A percentile compares a stretch with the other conserved stretches of the same genome.
Conservation (phyloP, 2,329 filamentous ascomycete species). For the Colletotrichum eleusines region DNA sequence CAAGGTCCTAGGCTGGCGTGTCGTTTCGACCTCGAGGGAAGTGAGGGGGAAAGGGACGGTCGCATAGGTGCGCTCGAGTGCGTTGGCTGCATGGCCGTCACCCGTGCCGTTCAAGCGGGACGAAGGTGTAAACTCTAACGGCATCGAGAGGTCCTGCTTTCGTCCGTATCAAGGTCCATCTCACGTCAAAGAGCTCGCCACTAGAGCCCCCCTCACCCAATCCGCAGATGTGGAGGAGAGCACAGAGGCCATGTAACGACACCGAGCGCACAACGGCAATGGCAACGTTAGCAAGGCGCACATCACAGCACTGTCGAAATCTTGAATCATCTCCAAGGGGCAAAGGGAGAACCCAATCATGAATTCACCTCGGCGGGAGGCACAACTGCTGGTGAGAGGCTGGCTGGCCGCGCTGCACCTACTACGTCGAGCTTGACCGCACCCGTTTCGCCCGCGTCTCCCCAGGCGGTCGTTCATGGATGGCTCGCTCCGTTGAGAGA, state of each 20-base stretch:
- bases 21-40: slow-evolving; percentile 22
- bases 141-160: slow-evolving; percentile 22
- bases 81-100: slow-evolving; percentile 35
- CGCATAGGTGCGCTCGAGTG: slow-evolving; percentile 27
- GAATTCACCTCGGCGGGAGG: background rate
- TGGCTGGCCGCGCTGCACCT: background rate
- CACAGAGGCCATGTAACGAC: slow-evolving; percentile 25
- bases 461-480: slow-evolving; percentile 9
- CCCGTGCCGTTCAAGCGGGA: slow-evolving; percentile 41
- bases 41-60: too few species aligned
- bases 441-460: slow-evolving; percentile 27
- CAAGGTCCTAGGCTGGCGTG: slow-evolving; percentile 19
- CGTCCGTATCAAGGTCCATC: slow-evolving; percentile 17
- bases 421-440: slow-evolving; percentile 8
- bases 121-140: slow-evolving; percentile 33
- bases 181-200: slow-evolving; percentile 15
- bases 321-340: background rate
- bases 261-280: slow-evolving; percentile 25
- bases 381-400: background rate
- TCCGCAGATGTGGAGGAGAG: slow-evolving; percentile 14
- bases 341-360: background rate
- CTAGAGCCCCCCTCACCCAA: background rate
- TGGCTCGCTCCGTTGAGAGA: slow-evolving; percentile 7
- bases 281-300: background rate
- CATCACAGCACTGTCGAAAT: background rate